These are phyloP conservation scores for Cordyceps tenuipes DNA, from an alignment of 2,329 filamentous ascomycete species.

Conservation along the genomic window DNA sequence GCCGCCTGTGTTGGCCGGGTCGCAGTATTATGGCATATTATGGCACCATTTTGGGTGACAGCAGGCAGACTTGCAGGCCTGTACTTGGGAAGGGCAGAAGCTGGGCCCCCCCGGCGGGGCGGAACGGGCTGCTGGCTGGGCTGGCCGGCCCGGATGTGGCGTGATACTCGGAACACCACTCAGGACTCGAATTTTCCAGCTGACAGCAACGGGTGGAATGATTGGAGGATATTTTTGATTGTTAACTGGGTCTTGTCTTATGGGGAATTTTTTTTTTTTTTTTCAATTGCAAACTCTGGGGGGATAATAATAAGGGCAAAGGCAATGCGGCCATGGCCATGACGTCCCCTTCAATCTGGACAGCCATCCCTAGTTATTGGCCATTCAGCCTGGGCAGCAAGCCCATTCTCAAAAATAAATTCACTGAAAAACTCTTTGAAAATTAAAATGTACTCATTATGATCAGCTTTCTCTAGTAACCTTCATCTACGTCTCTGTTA, in stretches of 20 bases:
- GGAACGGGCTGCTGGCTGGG: not conserved
- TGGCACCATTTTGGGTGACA: constrained; percentile 2
- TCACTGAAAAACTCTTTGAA: too few species aligned
- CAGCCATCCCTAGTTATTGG: too few species aligned
- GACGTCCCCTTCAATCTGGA: not conserved
- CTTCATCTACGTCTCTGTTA: not conserved
- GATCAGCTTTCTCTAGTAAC: not conserved
- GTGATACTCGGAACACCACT: not conserved
- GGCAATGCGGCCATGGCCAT: not conserved
- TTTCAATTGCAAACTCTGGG: not conserved
- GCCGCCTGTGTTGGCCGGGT: not conserved
- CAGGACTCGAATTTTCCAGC: not conserved
- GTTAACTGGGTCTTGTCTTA: not conserved
- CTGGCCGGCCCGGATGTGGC: not conserved
- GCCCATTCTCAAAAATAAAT: too few species aligned
- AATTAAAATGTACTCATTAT: too few species aligned
- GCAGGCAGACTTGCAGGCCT: not conserved
- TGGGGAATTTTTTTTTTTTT: too few species aligned
- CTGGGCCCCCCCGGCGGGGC: not conserved
- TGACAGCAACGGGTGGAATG: not conserved
- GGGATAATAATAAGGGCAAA: not conserved
- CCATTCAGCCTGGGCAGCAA: too few species aligned
- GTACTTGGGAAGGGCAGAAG: too few species aligned
- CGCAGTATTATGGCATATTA: constrained; percentile 2
- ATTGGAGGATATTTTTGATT: not conserved